phyloP scores from a whole-genome alignment of 805 yeast species.

The Lipomyces spencermartinsiae region DNA sequence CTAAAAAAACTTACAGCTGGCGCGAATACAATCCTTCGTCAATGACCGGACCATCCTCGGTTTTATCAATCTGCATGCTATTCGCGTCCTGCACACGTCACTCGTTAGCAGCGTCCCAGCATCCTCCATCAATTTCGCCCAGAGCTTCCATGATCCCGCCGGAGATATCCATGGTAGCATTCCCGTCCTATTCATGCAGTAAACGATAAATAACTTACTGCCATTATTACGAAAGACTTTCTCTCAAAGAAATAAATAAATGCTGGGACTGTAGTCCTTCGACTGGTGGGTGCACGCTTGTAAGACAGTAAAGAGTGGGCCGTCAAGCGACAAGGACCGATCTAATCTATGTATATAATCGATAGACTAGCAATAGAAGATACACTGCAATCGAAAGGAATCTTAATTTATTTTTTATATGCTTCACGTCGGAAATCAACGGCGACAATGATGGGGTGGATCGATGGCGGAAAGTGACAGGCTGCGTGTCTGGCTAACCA shows the following conservation, averaged over 20 bases:
- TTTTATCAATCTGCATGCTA: constrained; percentile 45
- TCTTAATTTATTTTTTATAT: not conserved
- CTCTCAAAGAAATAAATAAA: not conserved
- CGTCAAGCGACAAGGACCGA: not conserved
- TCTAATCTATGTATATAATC: constrained; percentile 1
- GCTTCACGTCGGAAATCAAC: not conserved
- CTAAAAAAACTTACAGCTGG: constrained; percentile 59
- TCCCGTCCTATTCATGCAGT: not conserved
- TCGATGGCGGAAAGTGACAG: not conserved
- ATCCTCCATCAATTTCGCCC: not conserved
- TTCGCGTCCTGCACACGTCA: constrained; percentile 17
- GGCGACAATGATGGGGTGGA: not conserved
- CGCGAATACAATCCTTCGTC: constrained; percentile 96
- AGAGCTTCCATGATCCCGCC: not conserved
- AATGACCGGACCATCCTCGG: constrained; percentile 51
- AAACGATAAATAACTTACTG: not conserved
- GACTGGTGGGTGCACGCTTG: not conserved
- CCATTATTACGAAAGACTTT: not conserved
- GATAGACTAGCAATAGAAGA: not conserved
- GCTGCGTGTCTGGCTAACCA: no score
- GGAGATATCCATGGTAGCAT: not conserved
- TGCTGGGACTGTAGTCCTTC: not conserved
- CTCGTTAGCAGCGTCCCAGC: not conserved
- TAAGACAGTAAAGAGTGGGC: not conserved
- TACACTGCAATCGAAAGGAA: not conserved